These are phyloP conservation scores for Cucurbita maxima DNA, from an alignment of 306 rosid species.

Conservation along the genomic window DNA sequence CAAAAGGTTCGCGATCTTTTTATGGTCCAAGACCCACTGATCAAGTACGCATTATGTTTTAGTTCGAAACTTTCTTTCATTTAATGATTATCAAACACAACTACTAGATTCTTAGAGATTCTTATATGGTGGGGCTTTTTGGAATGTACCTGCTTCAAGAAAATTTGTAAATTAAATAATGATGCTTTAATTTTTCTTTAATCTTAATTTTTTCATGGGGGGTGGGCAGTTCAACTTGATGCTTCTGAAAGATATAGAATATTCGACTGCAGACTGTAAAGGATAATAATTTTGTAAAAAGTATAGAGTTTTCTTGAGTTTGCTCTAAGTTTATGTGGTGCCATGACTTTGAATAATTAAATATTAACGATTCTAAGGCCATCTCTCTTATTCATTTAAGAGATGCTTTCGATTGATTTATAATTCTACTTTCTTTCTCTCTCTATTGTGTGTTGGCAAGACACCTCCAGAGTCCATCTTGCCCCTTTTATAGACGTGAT, in stretches of 20 bases:
- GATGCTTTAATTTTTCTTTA: not conserved
- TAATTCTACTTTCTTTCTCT: not conserved
- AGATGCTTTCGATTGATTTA: not conserved
- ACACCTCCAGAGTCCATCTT: not conserved
- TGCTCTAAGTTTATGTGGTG: not conserved
- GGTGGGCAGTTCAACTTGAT: not conserved
- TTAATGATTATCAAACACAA: not conserved
- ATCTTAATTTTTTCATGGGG: not conserved
- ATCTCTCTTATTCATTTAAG: not conserved
- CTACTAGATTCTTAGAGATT: not conserved
- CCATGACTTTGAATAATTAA: not conserved
- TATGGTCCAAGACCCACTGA: constrained; percentile 74
- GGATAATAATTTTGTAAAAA: not conserved
- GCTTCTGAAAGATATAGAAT: not conserved
- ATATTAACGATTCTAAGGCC: not conserved
- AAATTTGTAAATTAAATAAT: not conserved
- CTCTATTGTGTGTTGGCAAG: not conserved
- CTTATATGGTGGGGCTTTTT: not conserved
- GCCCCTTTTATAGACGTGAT: not conserved
- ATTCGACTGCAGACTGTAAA: too few species aligned
- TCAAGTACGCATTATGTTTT: constrained; percentile 43
- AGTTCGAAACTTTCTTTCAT: not conserved
- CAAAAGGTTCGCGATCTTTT: constrained; percentile 50
- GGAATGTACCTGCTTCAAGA: not conserved
- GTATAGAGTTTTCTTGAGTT: not conserved